Percentiles rank a stretch among this genome's conserved stretches.
Evolutionary conservation across 768 basidiomycete species (phyloP).

Genomic region (Collybia mongolica): DNA sequence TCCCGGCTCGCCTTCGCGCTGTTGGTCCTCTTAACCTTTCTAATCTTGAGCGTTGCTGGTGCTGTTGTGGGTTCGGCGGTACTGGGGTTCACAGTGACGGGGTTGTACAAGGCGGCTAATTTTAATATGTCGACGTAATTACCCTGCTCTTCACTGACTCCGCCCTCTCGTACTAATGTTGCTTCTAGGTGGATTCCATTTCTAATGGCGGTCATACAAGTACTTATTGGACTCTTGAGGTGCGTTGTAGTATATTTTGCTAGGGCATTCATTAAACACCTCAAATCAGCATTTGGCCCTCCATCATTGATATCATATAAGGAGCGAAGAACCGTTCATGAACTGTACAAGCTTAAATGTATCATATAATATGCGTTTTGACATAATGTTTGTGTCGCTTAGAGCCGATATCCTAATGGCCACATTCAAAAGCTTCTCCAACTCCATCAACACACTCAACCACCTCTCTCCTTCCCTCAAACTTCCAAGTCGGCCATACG

Average conservation of each 20-base stretch:
- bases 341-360: no score
- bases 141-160: slow-evolving; percentile 5
- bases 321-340: no score
- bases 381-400: no score
- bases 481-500: no score
- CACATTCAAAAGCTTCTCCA: no score
- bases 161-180: background rate
- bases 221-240: slow-evolving; percentile 42
- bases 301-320: slow-evolving; percentile 43
- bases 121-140: slow-evolving; percentile 55
- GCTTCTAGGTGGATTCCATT: slow-evolving; percentile 44
- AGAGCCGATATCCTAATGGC: no score
- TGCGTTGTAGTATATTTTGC: slow-evolving; percentile 9
- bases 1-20: slow-evolving; percentile 47
- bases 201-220: slow-evolving; percentile 40
- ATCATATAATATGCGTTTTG: no score
- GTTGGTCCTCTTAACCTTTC: slow-evolving; percentile 42
- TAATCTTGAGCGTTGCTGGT: slow-evolving; percentile 40
- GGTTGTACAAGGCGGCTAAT: slow-evolving; percentile 40
- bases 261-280: background rate
- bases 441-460: no score
- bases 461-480: no score
- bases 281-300: slow-evolving; percentile 37
- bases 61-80: slow-evolving; percentile 47
- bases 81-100: slow-evolving; percentile 42